Conservation (phyloP, 495 filamentous ascomycete genomes). For the Diplogelasinospora grovesii region DNA sequence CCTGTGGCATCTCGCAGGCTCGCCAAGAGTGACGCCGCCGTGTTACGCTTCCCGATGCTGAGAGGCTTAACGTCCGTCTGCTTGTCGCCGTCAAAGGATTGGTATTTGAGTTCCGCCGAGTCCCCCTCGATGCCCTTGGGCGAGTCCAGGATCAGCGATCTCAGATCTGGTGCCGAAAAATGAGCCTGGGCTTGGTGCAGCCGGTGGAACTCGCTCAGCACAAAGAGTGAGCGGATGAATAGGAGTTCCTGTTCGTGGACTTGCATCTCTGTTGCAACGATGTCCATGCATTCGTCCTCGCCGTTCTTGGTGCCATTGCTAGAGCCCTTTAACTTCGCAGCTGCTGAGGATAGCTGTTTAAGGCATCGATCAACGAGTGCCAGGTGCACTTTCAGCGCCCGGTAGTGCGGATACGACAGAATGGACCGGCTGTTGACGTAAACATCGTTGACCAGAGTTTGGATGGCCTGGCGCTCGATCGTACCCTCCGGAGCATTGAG, state of each 20-base stretch:
- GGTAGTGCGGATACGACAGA: slow-evolving; percentile 34
- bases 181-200: slow-evolving; percentile 40
- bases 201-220: slow-evolving; percentile 41
- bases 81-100: slow-evolving; percentile 57
- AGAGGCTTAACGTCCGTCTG: slow-evolving; percentile 51
- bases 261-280: slow-evolving; percentile 37
- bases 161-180: slow-evolving; percentile 43
- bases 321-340: slow-evolving; percentile 49
- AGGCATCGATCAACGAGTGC: slow-evolving; percentile 72
- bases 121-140: slow-evolving; percentile 47
- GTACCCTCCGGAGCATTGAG: slow-evolving; percentile 61
- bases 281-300: slow-evolving; percentile 46
- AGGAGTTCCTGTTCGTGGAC: slow-evolving; percentile 48
- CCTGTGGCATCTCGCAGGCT: slow-evolving; percentile 59
- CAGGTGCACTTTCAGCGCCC: slow-evolving; percentile 59
- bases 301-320: slow-evolving; percentile 32
- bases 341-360: slow-evolving; percentile 63
- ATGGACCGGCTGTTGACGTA: slow-evolving; percentile 56
- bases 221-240: slow-evolving; percentile 58
- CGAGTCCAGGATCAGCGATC: slow-evolving; percentile 32
- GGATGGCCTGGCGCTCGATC: slow-evolving; percentile 62
- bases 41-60: slow-evolving; percentile 63
- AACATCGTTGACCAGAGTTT: slow-evolving; percentile 59
- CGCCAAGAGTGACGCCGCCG: slow-evolving; percentile 57
- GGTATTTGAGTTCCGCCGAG: slow-evolving; percentile 61